Conservation (phyloP, 257 asterid species). For the Solanum piurae region DNA sequence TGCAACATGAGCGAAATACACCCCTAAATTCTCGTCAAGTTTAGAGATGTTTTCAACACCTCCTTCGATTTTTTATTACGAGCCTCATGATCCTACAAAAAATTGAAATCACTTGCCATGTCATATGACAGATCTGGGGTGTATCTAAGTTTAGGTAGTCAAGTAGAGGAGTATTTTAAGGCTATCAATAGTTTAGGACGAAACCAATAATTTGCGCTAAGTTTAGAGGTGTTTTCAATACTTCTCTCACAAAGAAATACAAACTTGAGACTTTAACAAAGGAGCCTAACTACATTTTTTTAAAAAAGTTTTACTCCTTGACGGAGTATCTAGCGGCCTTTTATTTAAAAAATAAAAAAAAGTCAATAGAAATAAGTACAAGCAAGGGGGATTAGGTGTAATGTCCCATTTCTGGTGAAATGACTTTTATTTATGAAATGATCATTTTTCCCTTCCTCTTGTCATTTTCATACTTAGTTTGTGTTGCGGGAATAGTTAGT, state of each 20-base stretch:
- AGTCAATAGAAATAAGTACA: background rate
- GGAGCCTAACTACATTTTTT: background rate
- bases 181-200: background rate
- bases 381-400: background rate
- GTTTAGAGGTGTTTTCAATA: background rate
- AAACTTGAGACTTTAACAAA: background rate
- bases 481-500: background rate
- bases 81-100: background rate
- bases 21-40: background rate
- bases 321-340: background rate
- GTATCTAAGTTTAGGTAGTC: background rate
- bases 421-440: background rate
- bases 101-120: background rate
- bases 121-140: background rate
- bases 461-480: background rate
- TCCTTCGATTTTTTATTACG: background rate
- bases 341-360: no score
- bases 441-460: background rate
- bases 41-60: background rate
- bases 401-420: background rate
- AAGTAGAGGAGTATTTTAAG: no score
- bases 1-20: background rate
- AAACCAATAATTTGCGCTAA: no score
- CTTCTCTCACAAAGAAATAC: background rate
- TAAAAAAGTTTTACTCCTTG: background rate